phyloP scores from a whole-genome alignment of 2,329 filamentous ascomycete species.

The Zasmidium citrigriseum region DNA sequence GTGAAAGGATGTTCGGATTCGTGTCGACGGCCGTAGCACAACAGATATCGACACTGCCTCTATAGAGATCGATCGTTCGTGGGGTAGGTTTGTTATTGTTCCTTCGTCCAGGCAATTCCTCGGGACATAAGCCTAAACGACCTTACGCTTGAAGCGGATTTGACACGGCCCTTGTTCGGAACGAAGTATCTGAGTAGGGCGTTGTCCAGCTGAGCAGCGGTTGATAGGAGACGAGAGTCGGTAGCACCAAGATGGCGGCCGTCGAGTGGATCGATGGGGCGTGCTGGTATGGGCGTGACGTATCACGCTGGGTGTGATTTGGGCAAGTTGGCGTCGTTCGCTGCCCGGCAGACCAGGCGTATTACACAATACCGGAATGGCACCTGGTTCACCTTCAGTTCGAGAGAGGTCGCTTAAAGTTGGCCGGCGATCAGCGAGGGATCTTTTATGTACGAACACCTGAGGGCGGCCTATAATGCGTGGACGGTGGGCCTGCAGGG shows the following conservation, averaged over 20 bases:
- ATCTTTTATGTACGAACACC: conserved; percentile 22
- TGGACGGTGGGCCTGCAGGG: conserved; percentile 19
- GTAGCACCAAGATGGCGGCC: conserved; percentile 2
- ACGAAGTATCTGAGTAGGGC: conserved; percentile 5
- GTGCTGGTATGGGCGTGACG: conserved; percentile 17
- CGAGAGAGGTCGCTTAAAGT: conserved; percentile 22
- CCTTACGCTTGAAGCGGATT: conserved; percentile 10
- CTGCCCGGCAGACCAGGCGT: conserved; percentile 8
- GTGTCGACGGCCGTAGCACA: not conserved
- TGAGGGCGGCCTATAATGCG: conserved; percentile 21
- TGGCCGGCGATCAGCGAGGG: conserved; percentile 19
- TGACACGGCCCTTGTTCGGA: conserved; percentile 17
- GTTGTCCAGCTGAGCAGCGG: not conserved
- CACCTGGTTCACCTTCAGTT: conserved; percentile 14
- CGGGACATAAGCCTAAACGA: conserved; percentile 1
- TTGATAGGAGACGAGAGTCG: conserved; percentile 1
- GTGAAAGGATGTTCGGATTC: not conserved
- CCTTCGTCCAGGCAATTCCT: conserved; percentile 1
- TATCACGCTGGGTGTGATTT: conserved; percentile 15
- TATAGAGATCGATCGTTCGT: not conserved
- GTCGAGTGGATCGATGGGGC: conserved; percentile 17
- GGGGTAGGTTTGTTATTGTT: not conserved
- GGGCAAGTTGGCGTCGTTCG: too few species aligned
- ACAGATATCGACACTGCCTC: not conserved
- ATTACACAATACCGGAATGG: conserved; percentile 11